Conservation (phyloP, 2,329 filamentous ascomycete species). For the Aspergillus pseudoterreus region DNA sequence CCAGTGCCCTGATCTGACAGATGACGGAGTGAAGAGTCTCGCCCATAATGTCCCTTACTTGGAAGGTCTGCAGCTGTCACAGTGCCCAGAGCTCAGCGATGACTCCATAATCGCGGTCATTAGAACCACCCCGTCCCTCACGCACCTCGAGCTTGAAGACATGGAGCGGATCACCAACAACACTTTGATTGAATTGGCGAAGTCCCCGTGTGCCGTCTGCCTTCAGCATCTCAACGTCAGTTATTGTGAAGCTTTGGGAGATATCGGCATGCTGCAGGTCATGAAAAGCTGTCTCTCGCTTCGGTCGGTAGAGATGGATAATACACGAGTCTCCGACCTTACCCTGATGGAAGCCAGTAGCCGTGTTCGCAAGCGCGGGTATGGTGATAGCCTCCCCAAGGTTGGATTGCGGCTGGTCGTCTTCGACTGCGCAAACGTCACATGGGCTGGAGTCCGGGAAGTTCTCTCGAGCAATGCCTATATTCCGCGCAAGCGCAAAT, state of each 20-base stretch:
- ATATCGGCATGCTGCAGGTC: slow-evolving; percentile 77
- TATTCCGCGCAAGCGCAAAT: slow-evolving; percentile 51
- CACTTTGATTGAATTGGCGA: slow-evolving; percentile 70
- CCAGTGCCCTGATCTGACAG: slow-evolving; percentile 70
- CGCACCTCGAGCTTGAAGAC: slow-evolving; percentile 87
- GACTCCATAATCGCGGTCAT: slow-evolving; percentile 68
- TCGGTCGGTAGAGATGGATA: slow-evolving; percentile 78
- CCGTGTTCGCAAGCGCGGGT: slow-evolving; percentile 67
- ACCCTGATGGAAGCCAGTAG: slow-evolving; percentile 78
- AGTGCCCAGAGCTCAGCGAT: slow-evolving; percentile 72
- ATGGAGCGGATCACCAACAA: slow-evolving; percentile 72
- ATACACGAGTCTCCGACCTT: slow-evolving; percentile 84
- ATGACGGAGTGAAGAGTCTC: slow-evolving; percentile 65
- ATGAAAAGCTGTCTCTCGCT: slow-evolving; percentile 71
- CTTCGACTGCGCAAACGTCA: slow-evolving; percentile 89
- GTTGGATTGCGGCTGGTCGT: slow-evolving; percentile 73
- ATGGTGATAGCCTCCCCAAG: slow-evolving; percentile 47
- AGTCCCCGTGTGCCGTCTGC: slow-evolving; percentile 66
- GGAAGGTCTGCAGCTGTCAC: slow-evolving; percentile 78
- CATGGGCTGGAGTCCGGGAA: slow-evolving; percentile 87
- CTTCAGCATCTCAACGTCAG: slow-evolving; percentile 82
- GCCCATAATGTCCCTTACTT: slow-evolving; percentile 73
- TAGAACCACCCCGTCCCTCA: slow-evolving; percentile 70
- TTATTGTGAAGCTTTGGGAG: slow-evolving; percentile 82
- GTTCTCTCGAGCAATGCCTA: slow-evolving; percentile 82